These are phyloP conservation scores for Theobroma cacao DNA, from an alignment of 345 rosid species.

Conservation along the genomic window DNA sequence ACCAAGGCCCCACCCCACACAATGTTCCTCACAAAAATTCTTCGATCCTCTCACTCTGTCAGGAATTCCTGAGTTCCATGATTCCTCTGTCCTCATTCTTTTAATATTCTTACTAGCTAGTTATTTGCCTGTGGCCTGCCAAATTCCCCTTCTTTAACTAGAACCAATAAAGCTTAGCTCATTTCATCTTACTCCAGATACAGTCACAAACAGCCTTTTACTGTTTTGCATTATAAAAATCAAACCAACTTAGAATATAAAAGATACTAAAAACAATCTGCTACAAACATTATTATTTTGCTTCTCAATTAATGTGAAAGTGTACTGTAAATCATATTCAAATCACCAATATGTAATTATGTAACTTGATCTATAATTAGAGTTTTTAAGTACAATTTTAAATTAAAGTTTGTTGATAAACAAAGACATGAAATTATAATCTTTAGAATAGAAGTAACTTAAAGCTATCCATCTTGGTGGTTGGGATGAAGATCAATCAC, in stretches of 20 bases:
- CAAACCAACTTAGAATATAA: background rate
- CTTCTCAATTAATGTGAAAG: background rate
- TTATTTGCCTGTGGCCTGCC: background rate
- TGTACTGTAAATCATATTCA: too few species aligned
- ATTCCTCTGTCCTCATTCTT: background rate
- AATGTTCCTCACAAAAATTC: background rate
- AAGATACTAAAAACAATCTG: background rate
- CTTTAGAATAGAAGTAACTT: background rate
- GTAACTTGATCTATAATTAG: too few species aligned
- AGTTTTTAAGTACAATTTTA: too few species aligned
- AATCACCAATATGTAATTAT: background rate
- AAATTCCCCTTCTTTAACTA: constrained; percentile 4
- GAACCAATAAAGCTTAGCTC: background rate
- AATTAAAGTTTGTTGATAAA: background rate
- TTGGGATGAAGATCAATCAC: background rate
- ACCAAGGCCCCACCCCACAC: background rate
- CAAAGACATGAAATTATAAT: background rate
- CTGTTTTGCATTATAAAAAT: background rate
- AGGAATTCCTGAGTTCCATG: background rate
- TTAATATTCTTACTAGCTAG: background rate
- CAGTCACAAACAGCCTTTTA: background rate
- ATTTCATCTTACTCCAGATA: background rate
- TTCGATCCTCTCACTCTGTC: background rate
- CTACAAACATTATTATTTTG: background rate
- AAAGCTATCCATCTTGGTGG: background rate